A percentile compares a stretch with the other conserved stretches of the same genome.
Evolutionary conservation across 176 grass and related monocot species (phyloP).

Genomic region (Rhynchospora pubera): DNA sequence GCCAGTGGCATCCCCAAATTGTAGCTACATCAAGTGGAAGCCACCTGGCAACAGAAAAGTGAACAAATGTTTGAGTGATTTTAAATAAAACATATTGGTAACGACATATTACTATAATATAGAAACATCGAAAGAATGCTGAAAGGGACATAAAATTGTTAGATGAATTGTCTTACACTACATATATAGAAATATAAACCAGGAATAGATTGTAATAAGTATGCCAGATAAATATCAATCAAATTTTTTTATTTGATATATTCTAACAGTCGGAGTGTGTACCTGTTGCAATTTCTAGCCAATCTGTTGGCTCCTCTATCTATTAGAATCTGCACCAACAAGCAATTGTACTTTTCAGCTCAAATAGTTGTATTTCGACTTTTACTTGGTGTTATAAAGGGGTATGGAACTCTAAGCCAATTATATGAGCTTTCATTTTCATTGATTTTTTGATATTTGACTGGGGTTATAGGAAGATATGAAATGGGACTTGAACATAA

Average conservation of each 20-base stretch:
- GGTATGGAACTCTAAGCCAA: neutral
- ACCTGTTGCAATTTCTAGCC: slow-evolving; percentile 62
- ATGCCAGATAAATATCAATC: neutral
- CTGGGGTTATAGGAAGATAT: neutral
- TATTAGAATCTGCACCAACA: slow-evolving; percentile 12
- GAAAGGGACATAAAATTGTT: slow-evolving; percentile 12
- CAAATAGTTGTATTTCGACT: neutral
- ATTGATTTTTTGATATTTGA: neutral
- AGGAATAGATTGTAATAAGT: neutral
- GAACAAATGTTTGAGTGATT: neutral
- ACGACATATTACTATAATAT: neutral
- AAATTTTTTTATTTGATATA: neutral
- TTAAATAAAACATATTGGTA: neutral
- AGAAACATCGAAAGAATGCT: neutral
- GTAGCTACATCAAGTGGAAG: slow-evolving; percentile 75
- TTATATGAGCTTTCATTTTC: neutral
- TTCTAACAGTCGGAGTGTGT: neutral
- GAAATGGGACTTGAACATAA: neutral
- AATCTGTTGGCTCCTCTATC: slow-evolving; percentile 55
- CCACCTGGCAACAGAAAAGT: slow-evolving; percentile 38
- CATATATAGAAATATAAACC: neutral
- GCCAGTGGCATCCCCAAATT: slow-evolving; percentile 54
- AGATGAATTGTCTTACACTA: neutral
- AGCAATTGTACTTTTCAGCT: neutral
- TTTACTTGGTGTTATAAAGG: neutral